Evolutionary conservation across 139 green algal species (phyloP).

Genomic region (Prasinococcaceae sp.): DNA sequence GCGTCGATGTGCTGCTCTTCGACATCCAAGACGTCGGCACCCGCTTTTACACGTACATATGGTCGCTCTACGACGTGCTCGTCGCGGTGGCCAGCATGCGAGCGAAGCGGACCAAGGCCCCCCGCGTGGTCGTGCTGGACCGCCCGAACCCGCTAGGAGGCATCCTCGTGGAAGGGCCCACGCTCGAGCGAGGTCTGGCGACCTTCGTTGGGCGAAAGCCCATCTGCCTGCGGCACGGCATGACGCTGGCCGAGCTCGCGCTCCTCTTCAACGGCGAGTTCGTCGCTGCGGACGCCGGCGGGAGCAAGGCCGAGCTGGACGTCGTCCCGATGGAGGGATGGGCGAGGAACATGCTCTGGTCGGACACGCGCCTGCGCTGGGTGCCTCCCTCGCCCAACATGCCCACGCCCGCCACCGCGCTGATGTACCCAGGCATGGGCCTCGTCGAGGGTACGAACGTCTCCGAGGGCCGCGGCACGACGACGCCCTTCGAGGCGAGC

Average conservation of each 20-base stretch:
- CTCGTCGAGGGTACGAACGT: slow-evolving; percentile 28
- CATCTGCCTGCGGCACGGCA: slow-evolving; percentile 29
- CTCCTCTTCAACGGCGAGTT: slow-evolving; percentile 32
- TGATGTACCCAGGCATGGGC: slow-evolving; percentile 26
- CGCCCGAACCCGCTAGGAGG: slow-evolving; percentile 33
- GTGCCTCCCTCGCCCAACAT: slow-evolving; percentile 37
- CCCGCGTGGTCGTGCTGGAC: slow-evolving; percentile 27
- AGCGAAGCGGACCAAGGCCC: too few species aligned
- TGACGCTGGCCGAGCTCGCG: slow-evolving; percentile 33
- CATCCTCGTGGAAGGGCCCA: slow-evolving; percentile 20
- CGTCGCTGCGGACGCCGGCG: slow-evolving; percentile 11
- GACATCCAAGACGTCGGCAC: slow-evolving; percentile 36
- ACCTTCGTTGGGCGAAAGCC: slow-evolving; percentile 31
- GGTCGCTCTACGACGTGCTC: slow-evolving; percentile 36
- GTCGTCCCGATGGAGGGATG: slow-evolving; percentile 29
- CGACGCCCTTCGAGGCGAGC: slow-evolving; percentile 26
- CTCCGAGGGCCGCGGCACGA: slow-evolving; percentile 29
- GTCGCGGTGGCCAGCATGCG: slow-evolving; percentile 32
- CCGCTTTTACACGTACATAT: slow-evolving; percentile 43
- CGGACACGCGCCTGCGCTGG: slow-evolving; percentile 23
- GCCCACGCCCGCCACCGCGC: slow-evolving; percentile 26
- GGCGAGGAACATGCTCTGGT: slow-evolving; percentile 14
- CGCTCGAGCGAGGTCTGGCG: slow-evolving; percentile 10
- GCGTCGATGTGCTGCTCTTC: slow-evolving; percentile 27
- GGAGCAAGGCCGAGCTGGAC: slow-evolving; percentile 15